Conservation (phyloP, 2,329 filamentous ascomycete genomes). For the Golovinomyces cichoracearum region DNA sequence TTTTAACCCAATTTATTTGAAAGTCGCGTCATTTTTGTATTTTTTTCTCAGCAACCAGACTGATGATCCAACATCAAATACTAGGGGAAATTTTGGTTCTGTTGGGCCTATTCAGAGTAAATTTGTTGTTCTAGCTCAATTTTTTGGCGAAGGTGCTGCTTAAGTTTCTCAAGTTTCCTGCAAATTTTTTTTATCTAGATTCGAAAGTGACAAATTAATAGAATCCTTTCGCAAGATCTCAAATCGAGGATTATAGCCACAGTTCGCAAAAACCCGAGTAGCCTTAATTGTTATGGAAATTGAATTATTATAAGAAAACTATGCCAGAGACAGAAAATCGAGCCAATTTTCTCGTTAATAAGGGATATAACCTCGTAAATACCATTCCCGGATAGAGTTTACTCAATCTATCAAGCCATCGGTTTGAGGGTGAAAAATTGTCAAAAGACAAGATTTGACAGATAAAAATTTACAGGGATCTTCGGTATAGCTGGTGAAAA, state of each 20-base stretch:
- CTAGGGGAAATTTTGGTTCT: neutral
- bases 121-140: neutral
- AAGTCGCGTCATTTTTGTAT: neutral
- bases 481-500: neutral
- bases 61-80: neutral
- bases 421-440: constrained; percentile 3
- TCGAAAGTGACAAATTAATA: neutral
- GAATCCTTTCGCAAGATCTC: neutral
- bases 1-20: neutral
- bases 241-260: neutral
- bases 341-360: constrained; percentile 4
- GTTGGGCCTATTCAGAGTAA: neutral
- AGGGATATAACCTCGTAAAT: constrained; percentile 3
- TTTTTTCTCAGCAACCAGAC: neutral
- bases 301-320: constrained; percentile 4
- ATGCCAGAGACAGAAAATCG: constrained; percentile 1
- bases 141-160: neutral
- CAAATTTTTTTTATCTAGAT: neutral
- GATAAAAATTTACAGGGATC: neutral
- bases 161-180: neutral
- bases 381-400: constrained; percentile 3
- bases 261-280: neutral
- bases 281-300: neutral
- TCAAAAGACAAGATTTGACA: neutral
- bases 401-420: constrained; percentile 1